Base-by-base conservation (phyloP, 495 filamentous ascomycete genomes). In the Xylaria sp. region DNA sequence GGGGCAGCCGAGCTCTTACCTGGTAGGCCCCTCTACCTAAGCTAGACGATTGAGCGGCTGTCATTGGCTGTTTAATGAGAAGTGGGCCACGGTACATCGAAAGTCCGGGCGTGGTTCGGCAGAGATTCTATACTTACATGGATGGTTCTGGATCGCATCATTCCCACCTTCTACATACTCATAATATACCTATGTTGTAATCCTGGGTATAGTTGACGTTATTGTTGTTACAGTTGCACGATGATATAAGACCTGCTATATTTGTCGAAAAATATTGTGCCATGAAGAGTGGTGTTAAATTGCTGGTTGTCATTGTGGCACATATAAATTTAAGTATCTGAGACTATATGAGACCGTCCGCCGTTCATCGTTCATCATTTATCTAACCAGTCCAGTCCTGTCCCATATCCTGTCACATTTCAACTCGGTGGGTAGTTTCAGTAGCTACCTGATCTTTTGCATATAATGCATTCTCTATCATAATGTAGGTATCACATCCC, bases 1-100 rank as follows among this genome's bases (percentile, higher is more conserved):
- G 68, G 43, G 58, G 67, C 41, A n/a, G n/a, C 26, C 37, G 68
- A 64, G 68, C 68, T 63, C 57, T 53, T 9, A 43, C 37, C 59
- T 41, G 59, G 26, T 64, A 48, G 21, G 37, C 53, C 37, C 21
- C 59, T 12, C n/a, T 26, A 29, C 50, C 24, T 53, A 24, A 31
- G 11, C 26, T 55, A 19, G 31, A 35, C 24, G n/a, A 29, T 15
- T 7, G 24, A 12, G 44, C 5, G 8, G 43, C 31, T 26, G 26
- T 66, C 29, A 66, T 66, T 66, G 62, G 62, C 8, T 50, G 62
- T 9, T 12, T n/a, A 17, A 4, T 67, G 31, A 41, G 31, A 55
- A 5, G 48, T 67, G 64, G 64, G 64, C 14, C 48, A 14, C 64
- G 48, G 44, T 65, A 65, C 62, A 37, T 65, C 9, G 24, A 64